These are phyloP conservation scores for Aspergillus aculeatus DNA, from an alignment of 2,329 filamentous ascomycete genomes.

Conservation along the genomic window DNA sequence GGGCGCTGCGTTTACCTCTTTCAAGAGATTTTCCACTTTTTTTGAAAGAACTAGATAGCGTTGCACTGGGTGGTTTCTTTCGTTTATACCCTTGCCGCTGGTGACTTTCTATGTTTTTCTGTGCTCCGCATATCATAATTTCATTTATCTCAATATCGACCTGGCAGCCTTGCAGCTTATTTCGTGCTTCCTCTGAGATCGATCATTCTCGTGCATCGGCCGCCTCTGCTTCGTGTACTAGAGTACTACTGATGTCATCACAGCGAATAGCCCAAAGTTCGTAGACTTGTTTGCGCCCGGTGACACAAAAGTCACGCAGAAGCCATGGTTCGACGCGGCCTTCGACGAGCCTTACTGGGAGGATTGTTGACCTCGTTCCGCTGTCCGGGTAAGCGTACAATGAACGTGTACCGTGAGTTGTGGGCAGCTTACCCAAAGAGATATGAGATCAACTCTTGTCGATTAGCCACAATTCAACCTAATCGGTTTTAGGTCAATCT, in stretches of 20 bases:
- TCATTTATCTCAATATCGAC: too few relatives aligned
- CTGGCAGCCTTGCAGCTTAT: conserved; percentile 1
- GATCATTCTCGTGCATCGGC: not conserved
- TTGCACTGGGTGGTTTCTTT: not conserved
- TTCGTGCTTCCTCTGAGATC: not conserved
- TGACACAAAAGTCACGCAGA: not conserved
- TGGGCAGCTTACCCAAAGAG: not conserved
- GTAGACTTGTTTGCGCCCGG: too few relatives aligned
- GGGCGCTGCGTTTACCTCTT: not conserved
- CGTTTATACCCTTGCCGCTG: not conserved
- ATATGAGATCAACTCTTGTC: too few relatives aligned
- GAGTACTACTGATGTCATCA: not conserved
- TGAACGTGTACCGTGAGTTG: not conserved
- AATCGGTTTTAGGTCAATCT: too few relatives aligned
- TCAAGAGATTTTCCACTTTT: not conserved
- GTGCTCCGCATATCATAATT: too few relatives aligned
- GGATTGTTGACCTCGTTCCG: not conserved
- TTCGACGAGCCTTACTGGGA: too few relatives aligned
- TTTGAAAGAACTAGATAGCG: not conserved
- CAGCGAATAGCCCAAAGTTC: too few relatives aligned
- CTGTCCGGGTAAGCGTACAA: not conserved
- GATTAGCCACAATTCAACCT: too few relatives aligned
- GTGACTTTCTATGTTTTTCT: not conserved
- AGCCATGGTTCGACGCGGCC: not conserved
- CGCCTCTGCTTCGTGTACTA: not conserved